phyloP scores from a whole-genome alignment of 164 flowering plant species.

The Piper longum region DNA sequence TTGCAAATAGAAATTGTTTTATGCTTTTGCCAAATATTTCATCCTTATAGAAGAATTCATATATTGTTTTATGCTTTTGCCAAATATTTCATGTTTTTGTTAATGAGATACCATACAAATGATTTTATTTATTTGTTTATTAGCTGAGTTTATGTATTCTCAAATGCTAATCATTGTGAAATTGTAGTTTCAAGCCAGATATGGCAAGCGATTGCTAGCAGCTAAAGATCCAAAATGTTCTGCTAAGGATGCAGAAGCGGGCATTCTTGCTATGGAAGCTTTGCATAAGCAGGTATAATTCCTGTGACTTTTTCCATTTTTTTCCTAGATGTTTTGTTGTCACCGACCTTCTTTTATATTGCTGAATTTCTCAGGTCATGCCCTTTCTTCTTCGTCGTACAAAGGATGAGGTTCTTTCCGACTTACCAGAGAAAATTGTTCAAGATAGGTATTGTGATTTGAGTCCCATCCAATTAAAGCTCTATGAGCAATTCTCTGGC shows the following conservation, averaged over 20 bases:
- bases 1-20: too few relatives aligned
- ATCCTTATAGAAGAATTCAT: too few relatives aligned
- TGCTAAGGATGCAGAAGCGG: slow-evolving; percentile 97
- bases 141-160: neutral
- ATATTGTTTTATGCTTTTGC: too few relatives aligned
- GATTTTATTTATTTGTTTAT: too few relatives aligned
- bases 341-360: neutral
- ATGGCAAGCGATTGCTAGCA: slow-evolving; percentile 84
- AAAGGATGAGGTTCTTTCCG: slow-evolving; percentile 91
- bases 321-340: neutral
- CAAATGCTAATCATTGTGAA: neutral
- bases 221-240: slow-evolving; percentile 93
- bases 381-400: slow-evolving; percentile 99
- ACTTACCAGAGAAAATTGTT: slow-evolving; percentile 93
- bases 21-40: too few relatives aligned
- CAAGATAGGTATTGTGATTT: slow-evolving; percentile 98
- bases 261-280: slow-evolving; percentile 98
- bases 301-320: neutral
- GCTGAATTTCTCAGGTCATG: slow-evolving; percentile 55
- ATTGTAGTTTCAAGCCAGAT: slow-evolving; percentile 77
- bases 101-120: too few relatives aligned
- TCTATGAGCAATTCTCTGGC: slow-evolving; percentile 89
- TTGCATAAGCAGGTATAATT: slow-evolving; percentile 81
- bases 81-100: too few relatives aligned
- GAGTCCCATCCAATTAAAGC: slow-evolving; percentile 73